Evolutionary conservation across 1,284 basidiomycete species (phyloP).

Genomic region (Athelia sp.): DNA sequence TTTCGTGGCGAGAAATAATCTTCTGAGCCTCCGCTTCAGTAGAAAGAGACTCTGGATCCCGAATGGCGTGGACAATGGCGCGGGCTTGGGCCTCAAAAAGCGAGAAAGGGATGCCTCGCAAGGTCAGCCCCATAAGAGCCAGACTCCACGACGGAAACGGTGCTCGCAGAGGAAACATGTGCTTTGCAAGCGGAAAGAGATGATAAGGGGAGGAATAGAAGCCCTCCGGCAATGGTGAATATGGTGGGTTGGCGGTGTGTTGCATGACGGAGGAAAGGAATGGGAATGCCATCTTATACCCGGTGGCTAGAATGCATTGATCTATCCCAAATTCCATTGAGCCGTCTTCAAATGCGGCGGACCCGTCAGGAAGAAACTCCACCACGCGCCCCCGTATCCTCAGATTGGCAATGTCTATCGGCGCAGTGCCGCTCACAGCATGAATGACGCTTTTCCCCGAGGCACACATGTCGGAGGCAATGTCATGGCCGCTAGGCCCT

Average conservation of each 20-base stretch:
- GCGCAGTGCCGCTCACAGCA: conserved; percentile 38
- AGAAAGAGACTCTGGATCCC: conserved; percentile 44
- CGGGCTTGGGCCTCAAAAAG: conserved; percentile 64
- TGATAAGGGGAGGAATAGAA: conserved; percentile 59
- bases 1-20: conserved; percentile 42
- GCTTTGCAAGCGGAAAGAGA: conserved; percentile 57
- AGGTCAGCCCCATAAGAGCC: conserved; percentile 60
- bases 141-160: conserved; percentile 45
- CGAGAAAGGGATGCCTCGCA: conserved; percentile 57
- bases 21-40: conserved; percentile 38
- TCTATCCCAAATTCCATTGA: conserved; percentile 49
- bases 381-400: conserved; percentile 39
- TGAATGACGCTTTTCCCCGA: conserved; percentile 54
- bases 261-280: conserved; percentile 44
- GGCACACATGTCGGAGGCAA: conserved; percentile 52
- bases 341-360: conserved; percentile 57
- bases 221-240: conserved; percentile 41
- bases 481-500: conserved; percentile 67
- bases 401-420: conserved; percentile 30
- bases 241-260: conserved; percentile 29
- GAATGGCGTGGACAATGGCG: conserved; percentile 49
- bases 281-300: conserved; percentile 59
- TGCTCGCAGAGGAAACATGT: conserved; percentile 46
- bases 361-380: conserved; percentile 41
- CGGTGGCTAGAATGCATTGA: conserved; percentile 67